Evolutionary conservation across 768 basidiomycete genomes (phyloP), one percentile per base, ranked within the genome.

Genomic region (Vishniacozyma victoriae): DNA sequence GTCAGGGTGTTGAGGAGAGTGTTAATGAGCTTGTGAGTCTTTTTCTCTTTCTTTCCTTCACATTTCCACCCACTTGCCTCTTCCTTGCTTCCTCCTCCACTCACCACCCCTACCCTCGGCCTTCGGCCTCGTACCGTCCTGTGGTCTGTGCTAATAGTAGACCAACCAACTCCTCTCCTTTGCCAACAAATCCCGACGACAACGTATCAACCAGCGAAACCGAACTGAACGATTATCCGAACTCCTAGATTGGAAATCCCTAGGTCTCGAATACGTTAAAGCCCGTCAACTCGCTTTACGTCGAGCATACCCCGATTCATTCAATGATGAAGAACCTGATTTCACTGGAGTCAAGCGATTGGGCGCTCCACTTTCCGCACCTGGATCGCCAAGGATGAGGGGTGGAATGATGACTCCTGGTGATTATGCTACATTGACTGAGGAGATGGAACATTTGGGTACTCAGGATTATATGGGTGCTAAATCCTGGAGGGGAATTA

Each of bases 201-300:
- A 97, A 72, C 81, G 95, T 41, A 97, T 97, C 73, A 97, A 99
- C 74, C 95, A 97, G 75, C 85, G 95, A 25, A 99, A 97, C 75
- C 82, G 95, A 35, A 93, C 96, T 45, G 95, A 99, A 70, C 82
- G 95, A 22, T 78, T 99, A 15, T 85, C 82, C 41, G 93, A 93
- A 14, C 73, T 99, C 48, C 77, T 99, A 51, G 95, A 99, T 71
- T 97, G 95, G 95, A 99, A 99, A 77, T 62, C 69, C 15, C 76
- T 99, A 24, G 95, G 95, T 2, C 80, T 97, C 54, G 95, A 99
- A 73, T 99, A 99, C 73, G 83, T 85, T 71, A 99, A 96, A 76
- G 86, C 89, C 20, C 77, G 95, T 35, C 91, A 93, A 73, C 76
- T 96, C 43, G 88, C 89, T 15, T 77, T 99, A 50, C 77, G 93